These are phyloP conservation scores for Pseudoneurospora amorphoporcata DNA, from an alignment of 495 filamentous ascomycete species.

Conservation along the genomic window DNA sequence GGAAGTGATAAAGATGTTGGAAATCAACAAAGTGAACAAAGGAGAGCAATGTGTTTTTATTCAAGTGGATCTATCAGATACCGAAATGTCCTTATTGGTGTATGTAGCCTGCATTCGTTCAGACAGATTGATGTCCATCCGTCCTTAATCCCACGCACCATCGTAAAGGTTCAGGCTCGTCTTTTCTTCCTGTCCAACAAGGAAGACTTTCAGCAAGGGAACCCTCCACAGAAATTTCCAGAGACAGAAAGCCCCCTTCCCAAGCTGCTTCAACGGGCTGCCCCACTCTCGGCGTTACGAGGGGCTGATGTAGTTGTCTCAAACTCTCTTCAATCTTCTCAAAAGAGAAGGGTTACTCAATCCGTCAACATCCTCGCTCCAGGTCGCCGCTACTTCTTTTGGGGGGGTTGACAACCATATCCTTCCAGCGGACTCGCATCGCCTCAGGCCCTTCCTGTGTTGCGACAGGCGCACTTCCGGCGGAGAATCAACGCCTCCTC, in stretches of 20 bases:
- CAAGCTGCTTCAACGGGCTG: constrained; percentile 6
- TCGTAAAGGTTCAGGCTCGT: constrained; percentile 4
- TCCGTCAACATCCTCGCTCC: constrained; percentile 6
- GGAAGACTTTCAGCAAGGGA: constrained; percentile 2
- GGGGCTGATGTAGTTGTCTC: constrained; percentile 10
- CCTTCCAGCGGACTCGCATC: constrained; percentile 11
- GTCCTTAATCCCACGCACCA: not conserved
- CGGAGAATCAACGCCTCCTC: constrained; percentile 11
- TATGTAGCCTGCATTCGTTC: constrained; percentile 9
- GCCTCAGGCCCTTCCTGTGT: constrained; percentile 3
- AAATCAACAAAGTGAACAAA: not conserved
- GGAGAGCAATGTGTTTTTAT: not conserved
- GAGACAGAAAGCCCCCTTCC: not conserved
- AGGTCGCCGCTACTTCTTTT: constrained; percentile 5
- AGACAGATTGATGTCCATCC: not conserved
- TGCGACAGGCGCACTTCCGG: constrained; percentile 1
- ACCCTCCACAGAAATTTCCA: constrained; percentile 6
- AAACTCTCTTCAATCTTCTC: constrained; percentile 1
- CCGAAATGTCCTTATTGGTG: not conserved
- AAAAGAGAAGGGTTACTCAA: not conserved
- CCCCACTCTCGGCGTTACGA: constrained; percentile 19
- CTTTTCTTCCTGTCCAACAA: not conserved
- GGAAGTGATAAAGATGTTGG: not conserved
- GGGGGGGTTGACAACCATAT: not conserved
- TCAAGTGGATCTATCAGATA: not conserved